Evolutionary conservation across 257 asterid genomes (phyloP).

Genomic region (Paulownia fortunei): DNA sequence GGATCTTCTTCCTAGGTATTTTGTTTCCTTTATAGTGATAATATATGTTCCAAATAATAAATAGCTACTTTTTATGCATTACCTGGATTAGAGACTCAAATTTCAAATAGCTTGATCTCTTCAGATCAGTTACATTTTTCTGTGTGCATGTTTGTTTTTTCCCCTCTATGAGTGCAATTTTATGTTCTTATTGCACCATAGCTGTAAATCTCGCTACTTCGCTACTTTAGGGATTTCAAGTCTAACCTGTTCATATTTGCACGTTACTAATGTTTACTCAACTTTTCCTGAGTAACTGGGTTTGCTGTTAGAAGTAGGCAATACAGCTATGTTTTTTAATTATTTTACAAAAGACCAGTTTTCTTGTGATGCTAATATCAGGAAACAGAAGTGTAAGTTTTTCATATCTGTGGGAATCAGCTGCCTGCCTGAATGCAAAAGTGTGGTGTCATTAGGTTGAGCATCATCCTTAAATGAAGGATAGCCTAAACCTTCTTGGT

Average conservation of each 20-base stretch:
- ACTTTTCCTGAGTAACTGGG: not conserved
- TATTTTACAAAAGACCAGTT: not conserved
- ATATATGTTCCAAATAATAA: not conserved
- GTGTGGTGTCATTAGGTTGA: no score
- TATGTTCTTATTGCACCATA: not conserved
- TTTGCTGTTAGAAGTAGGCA: no score
- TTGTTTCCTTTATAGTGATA: not conserved
- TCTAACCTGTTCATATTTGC: no score
- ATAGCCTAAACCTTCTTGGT: no score
- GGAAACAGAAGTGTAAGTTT: not conserved
- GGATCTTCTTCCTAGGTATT: slow-evolving; percentile 86
- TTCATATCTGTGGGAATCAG: not conserved
- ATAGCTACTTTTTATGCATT: not conserved
- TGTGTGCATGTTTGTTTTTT: no score
- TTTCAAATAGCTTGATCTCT: not conserved
- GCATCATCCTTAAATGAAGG: no score
- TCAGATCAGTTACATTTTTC: not conserved
- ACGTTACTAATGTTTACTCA: not conserved
- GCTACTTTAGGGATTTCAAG: not conserved
- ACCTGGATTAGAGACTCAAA: not conserved
- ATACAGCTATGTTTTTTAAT: no score
- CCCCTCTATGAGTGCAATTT: not conserved
- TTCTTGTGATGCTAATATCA: not conserved
- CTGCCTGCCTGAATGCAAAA: no score
- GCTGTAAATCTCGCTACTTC: not conserved